Evolutionary conservation across 768 basidiomycete species (phyloP).

Genomic region (Amylocystis lapponica): DNA sequence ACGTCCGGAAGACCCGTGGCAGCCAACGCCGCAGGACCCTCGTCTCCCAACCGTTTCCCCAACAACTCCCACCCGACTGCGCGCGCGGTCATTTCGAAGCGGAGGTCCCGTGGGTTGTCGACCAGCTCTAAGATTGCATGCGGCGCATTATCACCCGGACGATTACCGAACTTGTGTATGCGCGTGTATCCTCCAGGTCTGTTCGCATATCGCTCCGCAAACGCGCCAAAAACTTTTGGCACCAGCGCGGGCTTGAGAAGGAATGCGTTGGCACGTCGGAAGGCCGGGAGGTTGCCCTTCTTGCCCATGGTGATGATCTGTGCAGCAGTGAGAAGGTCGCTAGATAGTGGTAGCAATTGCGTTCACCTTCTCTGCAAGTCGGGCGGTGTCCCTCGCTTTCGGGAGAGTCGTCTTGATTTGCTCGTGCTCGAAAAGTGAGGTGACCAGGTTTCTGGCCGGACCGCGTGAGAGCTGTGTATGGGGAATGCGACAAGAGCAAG

Average conservation of each 20-base stretch:
- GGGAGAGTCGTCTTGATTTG: conserved; percentile 94
- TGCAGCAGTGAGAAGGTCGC: conserved; percentile 1
- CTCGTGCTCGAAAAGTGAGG: conserved; percentile 90
- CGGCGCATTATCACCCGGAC: conserved; percentile 90
- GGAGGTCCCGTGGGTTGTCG: conserved; percentile 85
- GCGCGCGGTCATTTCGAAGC: conserved; percentile 83
- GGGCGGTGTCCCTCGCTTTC: conserved; percentile 88
- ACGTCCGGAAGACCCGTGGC: conserved; percentile 45
- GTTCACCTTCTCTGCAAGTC: conserved; percentile 85
- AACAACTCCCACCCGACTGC: conserved; percentile 82
- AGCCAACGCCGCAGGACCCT: conserved; percentile 41
- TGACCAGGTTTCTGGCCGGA: conserved; percentile 66
- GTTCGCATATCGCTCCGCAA: conserved; percentile 72
- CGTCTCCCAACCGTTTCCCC: conserved; percentile 43
- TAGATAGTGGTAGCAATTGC: too few relatives aligned
- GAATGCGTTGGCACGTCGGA: conserved; percentile 70
- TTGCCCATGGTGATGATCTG: conserved; percentile 95
- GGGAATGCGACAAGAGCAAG: not conserved
- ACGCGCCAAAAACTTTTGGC: conserved; percentile 78
- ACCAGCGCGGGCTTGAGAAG: conserved; percentile 66
- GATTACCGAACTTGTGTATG: conserved; percentile 85
- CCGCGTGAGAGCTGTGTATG: not conserved
- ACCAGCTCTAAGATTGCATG: conserved; percentile 92
- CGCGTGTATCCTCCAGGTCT: conserved; percentile 95
- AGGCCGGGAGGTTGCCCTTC: conserved; percentile 66